Conservation (phyloP, 495 filamentous ascomycete genomes). For the Aspergillus funiculosus region DNA sequence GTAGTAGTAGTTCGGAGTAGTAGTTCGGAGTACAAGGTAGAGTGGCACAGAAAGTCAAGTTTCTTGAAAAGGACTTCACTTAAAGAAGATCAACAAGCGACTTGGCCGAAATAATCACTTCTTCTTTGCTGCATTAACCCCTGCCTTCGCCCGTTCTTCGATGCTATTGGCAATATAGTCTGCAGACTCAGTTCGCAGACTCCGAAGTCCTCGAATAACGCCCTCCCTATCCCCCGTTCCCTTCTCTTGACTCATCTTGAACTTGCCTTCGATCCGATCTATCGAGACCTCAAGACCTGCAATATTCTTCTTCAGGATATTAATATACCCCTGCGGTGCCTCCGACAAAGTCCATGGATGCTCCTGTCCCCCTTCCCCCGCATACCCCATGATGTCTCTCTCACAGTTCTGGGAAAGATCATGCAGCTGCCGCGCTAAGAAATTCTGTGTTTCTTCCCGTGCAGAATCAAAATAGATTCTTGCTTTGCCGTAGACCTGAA, state of each 20-base stretch:
- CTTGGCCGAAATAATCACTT: neutral
- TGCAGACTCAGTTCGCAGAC: slow-evolving; percentile 34
- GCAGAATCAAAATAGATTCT: slow-evolving; percentile 39
- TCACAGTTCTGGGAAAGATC: slow-evolving; percentile 44
- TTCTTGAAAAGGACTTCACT: too few relatives aligned
- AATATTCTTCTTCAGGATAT: slow-evolving; percentile 45
- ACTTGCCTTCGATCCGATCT: slow-evolving; percentile 45
- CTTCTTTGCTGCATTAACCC: neutral
- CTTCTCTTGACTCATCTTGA: slow-evolving; percentile 53
- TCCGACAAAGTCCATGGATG: slow-evolving; percentile 43
- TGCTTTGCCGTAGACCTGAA: slow-evolving; percentile 47
- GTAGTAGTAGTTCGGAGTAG: too few relatives aligned
- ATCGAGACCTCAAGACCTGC: slow-evolving; percentile 48
- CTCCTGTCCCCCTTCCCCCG: slow-evolving; percentile 17
- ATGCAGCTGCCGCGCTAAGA: slow-evolving; percentile 36
- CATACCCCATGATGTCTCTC: slow-evolving; percentile 42
- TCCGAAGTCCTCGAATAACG: slow-evolving; percentile 42
- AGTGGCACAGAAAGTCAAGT: too few relatives aligned
- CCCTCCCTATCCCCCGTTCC: slow-evolving; percentile 40
- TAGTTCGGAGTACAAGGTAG: too few relatives aligned
- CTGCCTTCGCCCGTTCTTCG: slow-evolving; percentile 25
- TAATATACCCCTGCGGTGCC: slow-evolving; percentile 42
- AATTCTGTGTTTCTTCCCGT: slow-evolving; percentile 27
- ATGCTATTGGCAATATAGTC: slow-evolving; percentile 35
- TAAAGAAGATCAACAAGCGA: too few relatives aligned